Evolutionary conservation across 1,284 basidiomycete species (phyloP), one percentile per base, ranked within the genome.

Genomic region (Boletus semigastroideus): DNA sequence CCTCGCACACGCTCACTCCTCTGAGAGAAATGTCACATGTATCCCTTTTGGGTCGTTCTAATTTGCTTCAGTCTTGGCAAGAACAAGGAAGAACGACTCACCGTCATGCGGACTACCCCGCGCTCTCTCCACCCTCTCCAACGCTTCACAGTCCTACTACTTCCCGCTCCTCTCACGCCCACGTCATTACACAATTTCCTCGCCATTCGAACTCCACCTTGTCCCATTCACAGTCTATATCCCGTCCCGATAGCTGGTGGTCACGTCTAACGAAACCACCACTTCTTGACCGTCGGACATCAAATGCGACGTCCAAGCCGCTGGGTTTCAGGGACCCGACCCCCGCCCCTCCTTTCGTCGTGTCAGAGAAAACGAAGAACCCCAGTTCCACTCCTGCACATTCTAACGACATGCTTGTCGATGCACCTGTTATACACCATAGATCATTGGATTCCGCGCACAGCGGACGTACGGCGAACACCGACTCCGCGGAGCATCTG

Each of bases 311-410:
- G 82, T 79, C 57, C 75, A 79, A 59, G 72, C 78, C 3, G 72
- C 53, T 78, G 14, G 82, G 86, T 27, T 80, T 90, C 64, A 78
- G 86, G 37, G 88, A 91, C 65, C 87, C 87, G 1, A 84, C 83
- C 54, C 85, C 87, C 2, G 79, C 78, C 6, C 87, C 88, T 2
- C 74, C 75, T 12, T 73, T 90, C 13, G 68, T 73, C 22, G 68
- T 79, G 2, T 83, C 86, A 55, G 77, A 81, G 52, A 82, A 87
- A 61, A 71, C 69, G 20, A 67, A 63, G n/a, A 57, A 70, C 37
- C 68, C 74, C 14, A 66, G 72, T 11, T 64, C 64, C 4, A 65
- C 72, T n/a, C 63, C 60, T 20, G 59, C 59, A 5, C 42, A 53
- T 27, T 65, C 63, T 8, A 50, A 57, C n/a, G 41, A 49, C 37